A percentile compares a stretch with the other conserved stretches of the same genome.
phyloP scores from a whole-genome alignment of 2,329 filamentous ascomycete species.

The Alternaria triticina region DNA sequence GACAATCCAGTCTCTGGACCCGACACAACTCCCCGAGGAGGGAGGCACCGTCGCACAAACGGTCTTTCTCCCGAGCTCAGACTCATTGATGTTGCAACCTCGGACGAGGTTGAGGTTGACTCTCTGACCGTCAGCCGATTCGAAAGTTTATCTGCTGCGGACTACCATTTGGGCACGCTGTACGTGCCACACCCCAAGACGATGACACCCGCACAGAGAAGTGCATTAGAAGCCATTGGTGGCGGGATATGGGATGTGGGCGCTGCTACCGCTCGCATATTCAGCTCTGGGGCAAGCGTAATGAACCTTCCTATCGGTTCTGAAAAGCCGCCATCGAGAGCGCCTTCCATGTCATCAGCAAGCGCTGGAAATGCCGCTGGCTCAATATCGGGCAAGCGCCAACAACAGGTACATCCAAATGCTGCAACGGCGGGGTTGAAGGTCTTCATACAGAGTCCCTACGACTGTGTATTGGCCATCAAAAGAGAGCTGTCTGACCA shows the following conservation, averaged over 20 bases:
- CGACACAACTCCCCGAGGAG: conserved; percentile 67
- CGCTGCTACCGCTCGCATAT: conserved; percentile 83
- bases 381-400: conserved; percentile 29
- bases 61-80: conserved; percentile 87
- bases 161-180: conserved; percentile 88
- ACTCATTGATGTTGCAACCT: conserved; percentile 85
- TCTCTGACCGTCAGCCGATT: conserved; percentile 84
- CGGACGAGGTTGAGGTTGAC: conserved; percentile 84
- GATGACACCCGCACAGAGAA: conserved; percentile 67
- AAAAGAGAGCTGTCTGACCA: conserved; percentile 87
- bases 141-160: conserved; percentile 82
- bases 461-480: conserved; percentile 92
- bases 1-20: conserved; percentile 62
- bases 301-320: conserved; percentile 52
- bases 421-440: conserved; percentile 68
- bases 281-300: conserved; percentile 85
- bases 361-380: conserved; percentile 39
- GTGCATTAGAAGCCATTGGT: conserved; percentile 78
- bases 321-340: conserved; percentile 39
- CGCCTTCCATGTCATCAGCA: conserved; percentile 41
- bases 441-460: conserved; percentile 95
- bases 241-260: conserved; percentile 88
- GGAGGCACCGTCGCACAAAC: conserved; percentile 74
- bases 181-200: conserved; percentile 75
- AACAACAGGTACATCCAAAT: conserved; percentile 54